Conservation (phyloP, 2,329 filamentous ascomycete species). For the Fusarium sp. region DNA sequence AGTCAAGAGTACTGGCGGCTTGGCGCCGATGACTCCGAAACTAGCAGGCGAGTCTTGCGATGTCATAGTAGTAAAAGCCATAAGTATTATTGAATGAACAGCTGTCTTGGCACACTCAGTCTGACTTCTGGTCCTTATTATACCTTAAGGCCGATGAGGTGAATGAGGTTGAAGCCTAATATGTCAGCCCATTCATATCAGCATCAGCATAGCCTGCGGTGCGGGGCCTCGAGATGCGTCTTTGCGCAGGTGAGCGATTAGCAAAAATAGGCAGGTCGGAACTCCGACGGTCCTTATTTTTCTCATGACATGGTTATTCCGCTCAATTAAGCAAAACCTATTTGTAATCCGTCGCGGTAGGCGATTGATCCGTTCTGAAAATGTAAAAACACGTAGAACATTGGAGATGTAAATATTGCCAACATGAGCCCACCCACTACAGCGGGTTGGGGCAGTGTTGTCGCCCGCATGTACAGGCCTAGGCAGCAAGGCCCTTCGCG, state of each 20-base stretch:
- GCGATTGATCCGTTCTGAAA: not conserved
- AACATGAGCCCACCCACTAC: not conserved
- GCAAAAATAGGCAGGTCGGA: not conserved
- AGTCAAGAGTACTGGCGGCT: not conserved
- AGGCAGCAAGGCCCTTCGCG: not conserved
- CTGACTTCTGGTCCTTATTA: not conserved
- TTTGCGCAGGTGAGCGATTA: not conserved
- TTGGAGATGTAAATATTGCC: not conserved
- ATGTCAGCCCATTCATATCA: not conserved
- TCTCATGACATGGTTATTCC: rapidly evolving
- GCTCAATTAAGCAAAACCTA: rapidly evolving
- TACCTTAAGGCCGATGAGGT: rapidly evolving
- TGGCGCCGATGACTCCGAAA: not conserved
- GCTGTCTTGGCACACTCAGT: not conserved
- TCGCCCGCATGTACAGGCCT: not conserved
- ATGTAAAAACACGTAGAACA: not conserved
- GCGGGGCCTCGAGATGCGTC: not conserved
- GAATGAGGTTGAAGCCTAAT: not conserved
- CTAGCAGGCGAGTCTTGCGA: not conserved
- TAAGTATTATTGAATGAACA: rapidly evolving
- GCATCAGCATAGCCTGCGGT: not conserved
- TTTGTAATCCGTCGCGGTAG: too few species aligned
- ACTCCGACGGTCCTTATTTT: not conserved
- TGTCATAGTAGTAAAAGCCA: not conserved
- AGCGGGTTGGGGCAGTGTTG: not conserved